phyloP scores from a whole-genome alignment of 495 filamentous ascomycete species.

The Podospora comata region DNA sequence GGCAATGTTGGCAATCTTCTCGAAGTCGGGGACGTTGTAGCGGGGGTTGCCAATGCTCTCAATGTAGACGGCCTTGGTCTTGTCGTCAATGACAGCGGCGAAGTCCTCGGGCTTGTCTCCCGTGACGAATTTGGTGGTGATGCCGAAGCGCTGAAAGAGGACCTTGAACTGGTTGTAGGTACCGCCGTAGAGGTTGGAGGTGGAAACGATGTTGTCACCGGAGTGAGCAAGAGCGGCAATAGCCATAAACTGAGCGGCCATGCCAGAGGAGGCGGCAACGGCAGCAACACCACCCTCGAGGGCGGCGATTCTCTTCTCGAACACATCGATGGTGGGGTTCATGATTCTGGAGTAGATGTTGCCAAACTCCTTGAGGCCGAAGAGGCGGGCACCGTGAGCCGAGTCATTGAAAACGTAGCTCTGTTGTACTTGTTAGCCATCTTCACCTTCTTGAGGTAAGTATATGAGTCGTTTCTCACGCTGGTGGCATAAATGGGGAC shows the following conservation, averaged over 20 bases:
- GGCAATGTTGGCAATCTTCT: conserved; percentile 74
- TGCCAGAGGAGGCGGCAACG: conserved; percentile 84
- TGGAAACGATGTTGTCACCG: conserved; percentile 94
- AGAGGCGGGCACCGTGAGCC: conserved; percentile 91
- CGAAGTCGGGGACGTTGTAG: conserved; percentile 91
- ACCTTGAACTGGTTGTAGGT: conserved; percentile 99
- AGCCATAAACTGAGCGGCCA: conserved; percentile 92
- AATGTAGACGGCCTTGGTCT: conserved; percentile 93
- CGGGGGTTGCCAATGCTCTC: conserved; percentile 95
- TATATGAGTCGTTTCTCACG: conserved; percentile 43
- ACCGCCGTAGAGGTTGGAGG: conserved; percentile 90
- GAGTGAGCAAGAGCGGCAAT: conserved; percentile 76
- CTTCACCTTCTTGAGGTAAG: background rate
- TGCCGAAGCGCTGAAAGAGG: conserved; percentile 78
- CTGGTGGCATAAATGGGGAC: conserved; percentile 96
- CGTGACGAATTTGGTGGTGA: conserved; percentile 84
- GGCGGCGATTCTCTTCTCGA: conserved; percentile 94
- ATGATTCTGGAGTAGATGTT: conserved; percentile 98
- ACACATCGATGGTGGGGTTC: conserved; percentile 98
- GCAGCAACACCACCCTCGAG: conserved; percentile 93
- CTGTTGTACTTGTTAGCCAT: conserved; percentile 39
- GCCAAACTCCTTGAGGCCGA: conserved; percentile 96
- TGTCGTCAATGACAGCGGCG: conserved; percentile 83
- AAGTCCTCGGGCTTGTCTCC: conserved; percentile 84
- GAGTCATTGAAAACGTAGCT: conserved; percentile 96